phyloP scores from a whole-genome alignment of 2,329 filamentous ascomycete species.

The Amauroascus niger region DNA sequence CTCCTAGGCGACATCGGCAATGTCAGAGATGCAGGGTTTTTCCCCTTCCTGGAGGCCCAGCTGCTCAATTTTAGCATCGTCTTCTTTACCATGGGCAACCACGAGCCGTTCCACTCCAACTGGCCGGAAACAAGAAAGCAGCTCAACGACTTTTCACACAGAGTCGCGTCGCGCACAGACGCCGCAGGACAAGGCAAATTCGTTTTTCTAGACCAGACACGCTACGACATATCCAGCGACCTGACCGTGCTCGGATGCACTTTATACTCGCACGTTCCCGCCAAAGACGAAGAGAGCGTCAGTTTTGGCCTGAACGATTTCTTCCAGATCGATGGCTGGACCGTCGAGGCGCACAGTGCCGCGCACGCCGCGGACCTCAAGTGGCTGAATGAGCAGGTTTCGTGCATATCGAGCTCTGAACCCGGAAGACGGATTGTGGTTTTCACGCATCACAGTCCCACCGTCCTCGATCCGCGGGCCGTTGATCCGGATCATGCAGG shows the following conservation, averaged over 20 bases:
- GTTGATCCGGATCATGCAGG: constrained; percentile 26
- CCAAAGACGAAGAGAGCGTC: constrained; percentile 32
- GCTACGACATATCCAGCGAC: constrained; percentile 30
- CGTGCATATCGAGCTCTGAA: constrained; percentile 22
- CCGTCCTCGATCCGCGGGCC: constrained; percentile 19
- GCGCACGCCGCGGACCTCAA: constrained; percentile 28
- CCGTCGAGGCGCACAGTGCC: constrained; percentile 25
- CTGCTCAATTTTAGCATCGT: constrained; percentile 42
- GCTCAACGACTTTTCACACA: constrained; percentile 22
- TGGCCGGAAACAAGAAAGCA: constrained; percentile 22
- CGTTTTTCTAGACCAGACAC: constrained; percentile 34
- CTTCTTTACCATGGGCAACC: constrained; percentile 48
- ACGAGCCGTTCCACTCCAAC: constrained; percentile 43
- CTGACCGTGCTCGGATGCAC: constrained; percentile 41
- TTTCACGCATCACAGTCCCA: constrained; percentile 34
- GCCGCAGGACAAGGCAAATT: constrained; percentile 26
- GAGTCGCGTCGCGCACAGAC: constrained; percentile 14
- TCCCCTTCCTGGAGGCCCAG: constrained; percentile 42
- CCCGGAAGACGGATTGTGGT: constrained; percentile 30
- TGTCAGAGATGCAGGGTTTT: constrained; percentile 36
- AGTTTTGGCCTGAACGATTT: constrained; percentile 45
- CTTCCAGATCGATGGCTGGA: constrained; percentile 36
- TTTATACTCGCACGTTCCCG: constrained; percentile 42
- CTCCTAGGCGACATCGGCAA: constrained; percentile 51
- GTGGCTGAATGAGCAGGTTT: constrained; percentile 35